phyloP scores from a whole-genome alignment of 805 yeast species.

The Saturnispora besseyi region DNA sequence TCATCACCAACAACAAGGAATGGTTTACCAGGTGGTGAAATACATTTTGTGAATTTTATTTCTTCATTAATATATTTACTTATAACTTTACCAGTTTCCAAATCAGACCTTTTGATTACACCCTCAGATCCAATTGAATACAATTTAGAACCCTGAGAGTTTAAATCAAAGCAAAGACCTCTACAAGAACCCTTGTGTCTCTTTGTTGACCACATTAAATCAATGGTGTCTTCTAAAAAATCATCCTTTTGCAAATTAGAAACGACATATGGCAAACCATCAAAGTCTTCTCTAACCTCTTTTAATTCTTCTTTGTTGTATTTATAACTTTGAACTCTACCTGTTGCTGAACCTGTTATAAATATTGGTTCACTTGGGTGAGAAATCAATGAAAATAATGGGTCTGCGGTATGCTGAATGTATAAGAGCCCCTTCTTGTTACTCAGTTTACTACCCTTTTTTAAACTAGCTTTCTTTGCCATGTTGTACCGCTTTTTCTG shows the following conservation, averaged over 20 bases:
- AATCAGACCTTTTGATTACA: slow-evolving; percentile 62
- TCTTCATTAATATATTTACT: slow-evolving; percentile 33
- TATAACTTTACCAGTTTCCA: slow-evolving; percentile 68
- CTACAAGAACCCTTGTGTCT: slow-evolving; percentile 89
- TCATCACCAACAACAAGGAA: slow-evolving; percentile 59
- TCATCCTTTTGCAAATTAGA: slow-evolving; percentile 20
- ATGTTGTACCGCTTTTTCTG: background rate
- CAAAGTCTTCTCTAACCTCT: slow-evolving; percentile 23
- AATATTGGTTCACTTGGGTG: slow-evolving; percentile 66
- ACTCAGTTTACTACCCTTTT: slow-evolving; percentile 9
- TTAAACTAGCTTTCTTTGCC: slow-evolving; percentile 9
- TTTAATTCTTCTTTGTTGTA: slow-evolving; percentile 47
- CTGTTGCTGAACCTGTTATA: slow-evolving; percentile 72
- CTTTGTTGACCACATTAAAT: slow-evolving; percentile 67
- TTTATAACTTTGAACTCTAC: slow-evolving; percentile 54
- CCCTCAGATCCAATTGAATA: slow-evolving; percentile 75
- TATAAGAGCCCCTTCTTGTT: slow-evolving; percentile 33
- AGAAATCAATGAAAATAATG: slow-evolving; percentile 66
- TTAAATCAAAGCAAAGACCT: slow-evolving; percentile 53
- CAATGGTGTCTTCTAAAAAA: slow-evolving; percentile 22
- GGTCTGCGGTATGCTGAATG: slow-evolving; percentile 40
- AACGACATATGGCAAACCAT: slow-evolving; percentile 24
- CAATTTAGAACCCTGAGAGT: slow-evolving; percentile 40
- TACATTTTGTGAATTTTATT: slow-evolving; percentile 31
- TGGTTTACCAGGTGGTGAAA: slow-evolving; percentile 38